Base-by-base conservation (phyloP, 371 early-diverging fungal genomes). In the Batkoa obscura region DNA sequence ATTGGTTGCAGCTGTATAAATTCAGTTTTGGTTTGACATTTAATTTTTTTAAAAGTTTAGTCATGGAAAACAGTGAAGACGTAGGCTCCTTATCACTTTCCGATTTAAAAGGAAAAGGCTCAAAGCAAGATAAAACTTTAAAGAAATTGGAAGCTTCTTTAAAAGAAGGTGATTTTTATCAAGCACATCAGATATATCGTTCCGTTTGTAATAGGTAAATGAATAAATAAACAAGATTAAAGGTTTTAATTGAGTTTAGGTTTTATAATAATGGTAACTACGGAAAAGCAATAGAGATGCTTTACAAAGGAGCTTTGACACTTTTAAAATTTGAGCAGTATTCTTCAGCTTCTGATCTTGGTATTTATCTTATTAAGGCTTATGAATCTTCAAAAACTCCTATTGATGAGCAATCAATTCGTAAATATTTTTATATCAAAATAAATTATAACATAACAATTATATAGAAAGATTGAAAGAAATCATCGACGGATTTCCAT, bases 161-260 rank as follows among this genome's bases (percentile, higher is more conserved):
- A 30, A 3, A 8, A 38, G 53, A 34, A n/a, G 34, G 34, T 12
- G 53, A 53, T 53, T 53, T 37, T 35, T 53, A 53, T 23, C 53
- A 53, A 35, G 53, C 53, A 6, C 53, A 53, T n/a, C 53, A 53
- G 30, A 53, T 53, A 6, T 53, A 53, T 34, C 53, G 53, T 30
- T 53, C 53, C 2, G 6, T 53, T 12, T 53, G 53, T 53, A 53
- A 53, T 39, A 36, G 53, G 53, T 53, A 53, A 53, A 4, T 53
- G 2, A 3, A 37, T 9, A 6, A 8, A 6, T 48, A 32, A 48
- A 23, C 48, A 9, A 48, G 9, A 23, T 32, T 15, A 48, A 9
- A 23, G 9, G 5, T 15, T 6, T 8, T 23, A 8, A 48, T 8
- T 15, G 3, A 50, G n/a, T 3, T 3, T 37, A 53, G 53, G n/a